Evolutionary conservation across 352 stramenopile species (phyloP), one percentile per base, ranked within the genome.

Genomic region (Albugo laibachii): DNA sequence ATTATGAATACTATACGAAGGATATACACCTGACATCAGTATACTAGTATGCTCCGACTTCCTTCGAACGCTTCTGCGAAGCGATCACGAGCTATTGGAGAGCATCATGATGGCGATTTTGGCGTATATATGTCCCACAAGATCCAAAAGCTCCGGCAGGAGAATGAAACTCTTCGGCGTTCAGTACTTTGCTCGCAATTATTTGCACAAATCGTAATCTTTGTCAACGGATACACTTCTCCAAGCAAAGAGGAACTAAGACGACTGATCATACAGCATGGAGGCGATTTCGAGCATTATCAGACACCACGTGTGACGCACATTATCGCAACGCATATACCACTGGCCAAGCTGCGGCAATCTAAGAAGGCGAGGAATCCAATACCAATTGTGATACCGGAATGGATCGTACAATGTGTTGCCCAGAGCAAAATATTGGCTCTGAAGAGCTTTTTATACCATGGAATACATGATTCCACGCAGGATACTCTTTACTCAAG

Each of bases 371-470:
- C 61, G 54, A 63, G 57, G 20, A 68, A 63, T 18, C 64, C 65
- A 11, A 61, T 72, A 39, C 87, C 81, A 0, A 78, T 97, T 8
- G 74, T 89, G 19, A 62, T 80, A 45, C 91, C 92, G 0, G 61
- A 92, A 16, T 97, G 92, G 92, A 92, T 97, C 51, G 59, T 89
- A 10, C 78, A 95, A 49, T 88, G 83, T 57, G 78, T 96, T 13
- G 56, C 81, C 36, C 57, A 73, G 34, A 59, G 68, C 16, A 69
- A 50, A 16, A 44, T 95, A 44, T 55, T 95, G 5, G 66, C 79
- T 0, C 50, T 85, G 54, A 66, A 71, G 42, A 51, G 70, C 31
- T 97, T 96, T 56, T 57, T 96, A 14, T 74, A 95, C 21, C 42
- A 70, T 21, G 80, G 86, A 15, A 84, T 95, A 47, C 54, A 52